Conservation (phyloP, 1,284 basidiomycete species). For the Cystobasidiaceae sp. region DNA sequence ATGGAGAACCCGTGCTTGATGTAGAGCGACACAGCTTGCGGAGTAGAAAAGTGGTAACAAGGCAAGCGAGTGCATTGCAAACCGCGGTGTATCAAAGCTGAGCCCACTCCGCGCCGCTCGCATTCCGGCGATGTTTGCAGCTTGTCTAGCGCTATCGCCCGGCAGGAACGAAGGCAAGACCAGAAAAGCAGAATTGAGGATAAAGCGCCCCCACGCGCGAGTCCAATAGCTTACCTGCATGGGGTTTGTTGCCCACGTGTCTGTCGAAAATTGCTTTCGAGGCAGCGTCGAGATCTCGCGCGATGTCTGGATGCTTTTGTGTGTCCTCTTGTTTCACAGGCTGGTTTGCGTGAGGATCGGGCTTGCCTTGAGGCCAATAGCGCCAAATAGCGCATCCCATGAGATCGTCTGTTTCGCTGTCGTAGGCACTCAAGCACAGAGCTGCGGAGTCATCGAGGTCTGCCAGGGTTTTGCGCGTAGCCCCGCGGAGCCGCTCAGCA, state of each 20-base stretch:
- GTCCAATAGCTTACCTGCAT: neutral
- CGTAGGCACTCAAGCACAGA: neutral
- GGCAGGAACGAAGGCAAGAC: neutral
- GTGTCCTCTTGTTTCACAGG: neutral
- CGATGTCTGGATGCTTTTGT: neutral
- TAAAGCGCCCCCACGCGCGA: neutral
- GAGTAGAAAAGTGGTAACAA: conserved; percentile 3
- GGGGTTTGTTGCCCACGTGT: neutral
- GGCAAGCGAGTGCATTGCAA: neutral
- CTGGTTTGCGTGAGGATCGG: neutral
- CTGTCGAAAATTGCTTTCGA: neutral
- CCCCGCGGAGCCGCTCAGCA: neutral
- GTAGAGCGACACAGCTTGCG: neutral
- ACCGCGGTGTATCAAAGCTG: neutral
- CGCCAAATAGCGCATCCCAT: conserved; percentile 12
- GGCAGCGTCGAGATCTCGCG: neutral
- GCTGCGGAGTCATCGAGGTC: neutral
- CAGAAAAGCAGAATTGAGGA: neutral
- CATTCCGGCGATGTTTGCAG: neutral
- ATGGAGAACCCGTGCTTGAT: neutral
- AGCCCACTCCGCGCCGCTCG: neutral
- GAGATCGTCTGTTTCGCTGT: neutral
- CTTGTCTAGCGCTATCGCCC: neutral
- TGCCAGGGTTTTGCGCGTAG: neutral
- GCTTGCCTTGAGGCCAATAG: neutral